Evolutionary conservation across 371 early-diverging fungal genomes (phyloP).

Genomic region (Mortierella sp.): DNA sequence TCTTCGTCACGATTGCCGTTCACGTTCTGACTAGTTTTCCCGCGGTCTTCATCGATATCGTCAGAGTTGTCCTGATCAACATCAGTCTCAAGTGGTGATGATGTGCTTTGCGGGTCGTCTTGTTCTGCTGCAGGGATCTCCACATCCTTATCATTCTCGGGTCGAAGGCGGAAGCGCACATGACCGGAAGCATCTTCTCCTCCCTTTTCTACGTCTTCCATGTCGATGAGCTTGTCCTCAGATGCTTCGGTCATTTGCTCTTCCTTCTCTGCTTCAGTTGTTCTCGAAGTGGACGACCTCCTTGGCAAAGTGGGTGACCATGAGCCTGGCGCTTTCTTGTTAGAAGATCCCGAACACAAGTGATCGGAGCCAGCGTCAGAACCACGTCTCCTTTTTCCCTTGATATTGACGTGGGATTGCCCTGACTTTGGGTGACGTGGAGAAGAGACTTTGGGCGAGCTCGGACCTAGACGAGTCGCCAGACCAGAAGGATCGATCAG

Average conservation of each 20-base stretch:
- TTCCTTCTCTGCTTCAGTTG: background rate
- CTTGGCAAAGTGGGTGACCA: slow-evolving; percentile 6
- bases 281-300: background rate
- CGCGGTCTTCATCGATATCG: too few relatives aligned
- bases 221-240: too few relatives aligned
- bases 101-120: too few relatives aligned
- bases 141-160: background rate
- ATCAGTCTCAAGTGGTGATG: too few relatives aligned
- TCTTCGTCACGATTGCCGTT: slow-evolving; percentile 34
- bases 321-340: slow-evolving; percentile 1
- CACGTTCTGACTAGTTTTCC: background rate
- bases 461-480: background rate
- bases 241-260: background rate
- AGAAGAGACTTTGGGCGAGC: background rate
- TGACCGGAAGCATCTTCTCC: background rate
- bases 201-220: background rate
- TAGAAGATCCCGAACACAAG: background rate
- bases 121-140: too few relatives aligned
- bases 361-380: slow-evolving; percentile 13
- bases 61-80: background rate
- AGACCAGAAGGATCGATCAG: slow-evolving; percentile 35
- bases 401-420: background rate
- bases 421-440: background rate
- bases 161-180: background rate
- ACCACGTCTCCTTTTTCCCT: slow-evolving; percentile 33